Evolutionary conservation across 1,139 yeast genomes (phyloP), one percentile per base, ranked within the genome.

Genomic region (Zygosaccharomyces pseudobailii): DNA sequence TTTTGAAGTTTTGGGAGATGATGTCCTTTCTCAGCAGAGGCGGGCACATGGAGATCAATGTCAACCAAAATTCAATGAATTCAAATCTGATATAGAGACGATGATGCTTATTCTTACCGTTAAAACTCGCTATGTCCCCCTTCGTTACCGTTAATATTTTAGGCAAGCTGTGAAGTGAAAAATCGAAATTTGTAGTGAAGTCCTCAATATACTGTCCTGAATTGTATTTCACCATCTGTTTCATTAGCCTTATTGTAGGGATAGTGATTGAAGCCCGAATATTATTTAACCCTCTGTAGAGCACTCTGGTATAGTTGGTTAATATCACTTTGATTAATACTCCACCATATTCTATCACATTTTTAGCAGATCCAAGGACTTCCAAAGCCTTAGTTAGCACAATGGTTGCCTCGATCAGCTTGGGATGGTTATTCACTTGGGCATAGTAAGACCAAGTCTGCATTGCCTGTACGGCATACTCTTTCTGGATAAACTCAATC

Each of bases 251-350:
- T 25, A 88, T 61, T 1, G 78, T 74, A 0, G 95, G 84, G 47
- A 77, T 80, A 1, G 92, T 79, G 8, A 80, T 68, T 1, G 78
- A 71, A 0, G 85, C 79, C 53, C 82, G 76, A 55, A 75, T 67
- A 49, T 80, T 77, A 51, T 75, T 78, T 39, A 89, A 69, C 22
- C 86, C 82, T 57, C 95, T 73, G 65, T 86, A 87, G 4, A 89
- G 70, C 21, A 81, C 76, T 57, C 83, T 85, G 42, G 76, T 64
- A 59, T 85, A 78, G 46, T 73, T 75, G 1, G 73, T 71, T 19
- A 88, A 65, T 7, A 88, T 67, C 20, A 76, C 76, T 43, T 70
- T 73, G 48, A 83, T 76, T 42, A 79, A 65, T 5, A 69, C 67
- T 2, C 68, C 71, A 23, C 74, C 70, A 41, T 57, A 47, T 22